Evolutionary conservation across 352 stramenopile species (phyloP).

Genomic region (Phytophthora pini): DNA sequence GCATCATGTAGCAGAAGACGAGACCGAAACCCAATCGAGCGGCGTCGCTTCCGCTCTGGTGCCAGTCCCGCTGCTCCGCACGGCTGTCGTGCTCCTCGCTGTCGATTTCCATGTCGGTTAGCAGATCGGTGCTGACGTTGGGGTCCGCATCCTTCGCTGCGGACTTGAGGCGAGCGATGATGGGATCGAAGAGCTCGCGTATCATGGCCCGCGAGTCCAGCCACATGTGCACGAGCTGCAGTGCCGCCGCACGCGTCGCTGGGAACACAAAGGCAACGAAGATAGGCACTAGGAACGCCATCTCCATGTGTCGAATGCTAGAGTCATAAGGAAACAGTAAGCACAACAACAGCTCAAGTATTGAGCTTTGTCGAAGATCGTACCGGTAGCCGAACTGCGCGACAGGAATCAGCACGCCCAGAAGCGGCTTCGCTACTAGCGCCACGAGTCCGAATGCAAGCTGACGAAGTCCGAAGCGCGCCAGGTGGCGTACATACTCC

Average conservation of each 20-base stretch:
- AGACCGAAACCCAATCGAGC: conserved; percentile 73
- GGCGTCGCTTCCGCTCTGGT: conserved; percentile 65
- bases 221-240: conserved; percentile 68
- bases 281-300: conserved; percentile 63
- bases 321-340: conserved; percentile 10
- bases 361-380: not conserved
- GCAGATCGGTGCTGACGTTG: conserved; percentile 42
- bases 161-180: conserved; percentile 70
- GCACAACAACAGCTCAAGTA: not conserved
- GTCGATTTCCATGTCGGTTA: conserved; percentile 40
- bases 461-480: conserved; percentile 55
- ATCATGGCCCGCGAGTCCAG: conserved; percentile 69
- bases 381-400: conserved; percentile 71
- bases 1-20: conserved; percentile 64
- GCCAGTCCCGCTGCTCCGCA: conserved; percentile 48
- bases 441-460: conserved; percentile 61
- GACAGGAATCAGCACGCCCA: conserved; percentile 61
- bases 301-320: conserved; percentile 72
- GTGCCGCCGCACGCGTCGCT: conserved; percentile 42
- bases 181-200: conserved; percentile 74
- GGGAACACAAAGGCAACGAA: conserved; percentile 63
- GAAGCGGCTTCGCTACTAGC: conserved; percentile 51
- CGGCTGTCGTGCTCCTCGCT: conserved; percentile 35
- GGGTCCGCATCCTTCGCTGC: conserved; percentile 36
- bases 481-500: conserved; percentile 68